Evolutionary conservation across 1,284 basidiomycete species (phyloP).

Genomic region (Ustilago loliicola): DNA sequence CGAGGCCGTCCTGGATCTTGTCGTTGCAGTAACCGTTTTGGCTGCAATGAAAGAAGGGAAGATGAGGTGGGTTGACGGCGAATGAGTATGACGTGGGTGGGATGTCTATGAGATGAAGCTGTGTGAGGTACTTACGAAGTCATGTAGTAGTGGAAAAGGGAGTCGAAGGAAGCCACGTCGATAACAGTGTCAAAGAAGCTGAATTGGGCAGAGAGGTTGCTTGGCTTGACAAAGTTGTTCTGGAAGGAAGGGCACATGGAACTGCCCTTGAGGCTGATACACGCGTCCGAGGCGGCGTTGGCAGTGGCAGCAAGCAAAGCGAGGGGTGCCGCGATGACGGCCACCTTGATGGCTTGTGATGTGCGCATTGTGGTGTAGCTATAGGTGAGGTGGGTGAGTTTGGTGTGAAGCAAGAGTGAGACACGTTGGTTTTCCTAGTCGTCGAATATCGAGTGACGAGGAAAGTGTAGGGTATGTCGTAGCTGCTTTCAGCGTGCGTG

Average conservation of each 20-base stretch:
- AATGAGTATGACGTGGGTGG: slow-evolving; percentile 1
- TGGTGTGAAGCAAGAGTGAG: not conserved
- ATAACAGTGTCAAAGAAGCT: slow-evolving; percentile 69
- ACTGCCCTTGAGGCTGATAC: slow-evolving; percentile 58
- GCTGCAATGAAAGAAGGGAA: slow-evolving; percentile 2
- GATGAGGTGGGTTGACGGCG: not conserved
- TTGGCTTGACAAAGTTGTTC: slow-evolving; percentile 67
- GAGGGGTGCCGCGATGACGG: slow-evolving; percentile 37
- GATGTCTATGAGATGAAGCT: not conserved
- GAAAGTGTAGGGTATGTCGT: not conserved
- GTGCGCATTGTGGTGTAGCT: slow-evolving; percentile 32
- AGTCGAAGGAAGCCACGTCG: slow-evolving; percentile 71
- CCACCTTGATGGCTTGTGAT: slow-evolving; percentile 37
- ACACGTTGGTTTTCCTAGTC: not conserved
- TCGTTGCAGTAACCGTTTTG: slow-evolving; percentile 65
- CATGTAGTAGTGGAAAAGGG: slow-evolving; percentile 71
- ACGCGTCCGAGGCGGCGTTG: slow-evolving; percentile 47
- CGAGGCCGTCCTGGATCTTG: slow-evolving; percentile 55
- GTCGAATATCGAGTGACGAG: not conserved
- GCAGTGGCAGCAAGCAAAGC: slow-evolving; percentile 34
- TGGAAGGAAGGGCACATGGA: slow-evolving; percentile 62
- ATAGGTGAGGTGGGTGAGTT: not conserved
- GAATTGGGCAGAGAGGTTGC: slow-evolving; percentile 70
- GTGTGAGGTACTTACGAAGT: slow-evolving; percentile 39
- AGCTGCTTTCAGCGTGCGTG: slow-evolving; percentile 8